These are phyloP conservation scores for Herpetospermum pedunculosum DNA, from an alignment of 306 rosid species.

Conservation along the genomic window DNA sequence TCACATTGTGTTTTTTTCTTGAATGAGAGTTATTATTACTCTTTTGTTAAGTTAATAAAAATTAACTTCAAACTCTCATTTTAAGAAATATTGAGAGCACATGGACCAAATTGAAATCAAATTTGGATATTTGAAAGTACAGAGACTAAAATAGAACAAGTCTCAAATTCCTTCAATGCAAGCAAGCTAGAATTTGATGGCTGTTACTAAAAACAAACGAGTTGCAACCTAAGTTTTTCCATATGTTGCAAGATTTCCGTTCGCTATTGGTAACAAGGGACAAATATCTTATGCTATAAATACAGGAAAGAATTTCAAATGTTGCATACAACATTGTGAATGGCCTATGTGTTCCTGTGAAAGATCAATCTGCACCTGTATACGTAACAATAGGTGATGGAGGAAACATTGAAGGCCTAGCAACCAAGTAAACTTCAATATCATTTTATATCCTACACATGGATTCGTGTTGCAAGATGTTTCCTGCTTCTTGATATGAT, in stretches of 20 bases:
- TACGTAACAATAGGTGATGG: conserved; percentile 91
- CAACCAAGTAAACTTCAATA: conserved; percentile 46
- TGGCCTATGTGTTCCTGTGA: conserved; percentile 54
- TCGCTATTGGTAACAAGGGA: neutral
- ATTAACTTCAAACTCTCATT: too few relatives aligned
- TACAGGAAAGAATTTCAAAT: conserved; percentile 77
- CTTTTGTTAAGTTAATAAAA: too few relatives aligned
- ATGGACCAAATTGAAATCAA: too few relatives aligned
- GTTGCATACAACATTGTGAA: conserved; percentile 53
- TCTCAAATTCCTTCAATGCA: too few relatives aligned
- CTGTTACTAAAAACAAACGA: neutral
- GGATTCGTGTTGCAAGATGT: neutral
- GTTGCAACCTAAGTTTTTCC: neutral
- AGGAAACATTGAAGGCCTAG: conserved; percentile 84
- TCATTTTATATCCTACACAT: neutral
- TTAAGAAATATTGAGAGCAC: too few relatives aligned
- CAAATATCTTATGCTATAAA: neutral
- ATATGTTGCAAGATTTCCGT: neutral
- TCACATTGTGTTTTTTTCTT: too few relatives aligned
- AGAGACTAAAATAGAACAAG: too few relatives aligned
- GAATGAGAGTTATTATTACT: too few relatives aligned
- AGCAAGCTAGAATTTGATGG: neutral
- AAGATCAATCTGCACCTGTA: conserved; percentile 72
- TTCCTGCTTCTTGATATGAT: neutral
- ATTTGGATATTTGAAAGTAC: too few relatives aligned